A percentile compares a stretch with the other conserved stretches of the same genome.
These are phyloP conservation scores for Vitis hybrid DNA, from an alignment of 177 flowering plant genomes.

Conservation along the genomic window DNA sequence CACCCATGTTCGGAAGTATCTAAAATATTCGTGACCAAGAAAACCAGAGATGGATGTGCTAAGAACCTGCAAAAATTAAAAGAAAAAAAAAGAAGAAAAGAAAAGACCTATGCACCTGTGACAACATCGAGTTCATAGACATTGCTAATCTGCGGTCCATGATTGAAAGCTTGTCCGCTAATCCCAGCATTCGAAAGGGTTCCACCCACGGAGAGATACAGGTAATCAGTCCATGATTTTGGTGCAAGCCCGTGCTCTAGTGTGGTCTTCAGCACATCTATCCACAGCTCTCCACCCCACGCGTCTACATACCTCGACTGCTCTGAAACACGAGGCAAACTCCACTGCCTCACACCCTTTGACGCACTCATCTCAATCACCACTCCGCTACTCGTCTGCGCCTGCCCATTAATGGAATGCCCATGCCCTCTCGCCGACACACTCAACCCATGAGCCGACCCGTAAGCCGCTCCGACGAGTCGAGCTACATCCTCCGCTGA, in stretches of 20 bases:
- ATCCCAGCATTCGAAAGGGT: slow-evolving; percentile 95
- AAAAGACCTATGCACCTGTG: slow-evolving; percentile 50
- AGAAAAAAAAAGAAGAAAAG: not conserved
- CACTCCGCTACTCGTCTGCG: slow-evolving; percentile 59
- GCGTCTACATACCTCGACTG: slow-evolving; percentile 62
- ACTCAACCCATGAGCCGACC: slow-evolving; percentile 40
- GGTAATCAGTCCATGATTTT: slow-evolving; percentile 95
- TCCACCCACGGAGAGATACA: slow-evolving; percentile 91
- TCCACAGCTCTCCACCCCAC: slow-evolving; percentile 98
- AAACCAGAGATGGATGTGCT: not conserved
- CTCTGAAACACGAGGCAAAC: slow-evolving; percentile 25
- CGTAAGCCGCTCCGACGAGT: slow-evolving; percentile 49
- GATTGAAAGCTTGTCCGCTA: slow-evolving; percentile 94
- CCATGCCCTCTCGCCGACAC: slow-evolving; percentile 93
- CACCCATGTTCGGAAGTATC: too few species aligned
- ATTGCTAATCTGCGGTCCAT: slow-evolving; percentile 95
- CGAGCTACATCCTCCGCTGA: slow-evolving; percentile 56
- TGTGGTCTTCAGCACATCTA: slow-evolving; percentile 68
- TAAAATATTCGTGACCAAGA: too few species aligned
- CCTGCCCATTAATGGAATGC: slow-evolving; percentile 94
- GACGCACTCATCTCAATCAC: slow-evolving; percentile 64
- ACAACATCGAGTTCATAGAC: slow-evolving; percentile 86
- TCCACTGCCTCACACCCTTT: slow-evolving; percentile 7
- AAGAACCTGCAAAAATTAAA: not conserved
- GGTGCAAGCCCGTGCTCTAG: slow-evolving; percentile 79